Base-by-base conservation (phyloP, 2,329 filamentous ascomycete genomes). In the Aspergillus latus region DNA sequence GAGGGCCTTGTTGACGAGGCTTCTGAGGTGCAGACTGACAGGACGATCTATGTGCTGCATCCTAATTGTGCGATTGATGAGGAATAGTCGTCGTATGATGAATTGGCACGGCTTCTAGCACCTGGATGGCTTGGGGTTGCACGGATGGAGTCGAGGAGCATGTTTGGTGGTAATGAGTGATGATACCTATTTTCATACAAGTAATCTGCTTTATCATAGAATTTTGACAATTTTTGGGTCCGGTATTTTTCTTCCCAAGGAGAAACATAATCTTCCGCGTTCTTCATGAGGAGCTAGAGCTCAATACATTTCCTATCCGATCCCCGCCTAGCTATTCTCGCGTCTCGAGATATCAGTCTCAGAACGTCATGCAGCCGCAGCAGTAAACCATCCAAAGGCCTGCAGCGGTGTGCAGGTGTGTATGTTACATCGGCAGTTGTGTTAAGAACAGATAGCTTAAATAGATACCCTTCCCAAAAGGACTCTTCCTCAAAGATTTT, bases 11-110 rank as follows among this genome's bases (percentile, higher is more conserved):
- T 94, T 76, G 89, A 92, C 52, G 86, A 92, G 32, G 81, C 85
- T 42, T 88, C 82, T 47, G 80, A 77, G 37, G 81, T 78, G 13
- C 70, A 69, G 51, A 72, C 69, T 64, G 76, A 63, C 69, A 82
- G 62, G 76, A 79, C 89, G 4, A 83, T 94, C 51, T 99, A 97
- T 71, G 89, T 97, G 28, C 71, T 99, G 64, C 94, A 99, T 77
- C 94, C 94, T 57, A 97, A 97, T 76, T 96, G 90, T 70, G 90
- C 89, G 0, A 81, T 95, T 7, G 92, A 96, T 55, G 74, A 76
- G 56, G 68, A 74, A 64, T 67, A 28, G 16, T 28, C 48, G 45
- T 49, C 6, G 15, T 39, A 32, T 51, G n/a, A 53, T 46, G 26
- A 51, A n/a, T 50, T 56, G 43, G 26, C 47, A 34, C 32, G 32